Base-by-base conservation (phyloP, 495 filamentous ascomycete species). In the Aspergillus heteromorphus region DNA sequence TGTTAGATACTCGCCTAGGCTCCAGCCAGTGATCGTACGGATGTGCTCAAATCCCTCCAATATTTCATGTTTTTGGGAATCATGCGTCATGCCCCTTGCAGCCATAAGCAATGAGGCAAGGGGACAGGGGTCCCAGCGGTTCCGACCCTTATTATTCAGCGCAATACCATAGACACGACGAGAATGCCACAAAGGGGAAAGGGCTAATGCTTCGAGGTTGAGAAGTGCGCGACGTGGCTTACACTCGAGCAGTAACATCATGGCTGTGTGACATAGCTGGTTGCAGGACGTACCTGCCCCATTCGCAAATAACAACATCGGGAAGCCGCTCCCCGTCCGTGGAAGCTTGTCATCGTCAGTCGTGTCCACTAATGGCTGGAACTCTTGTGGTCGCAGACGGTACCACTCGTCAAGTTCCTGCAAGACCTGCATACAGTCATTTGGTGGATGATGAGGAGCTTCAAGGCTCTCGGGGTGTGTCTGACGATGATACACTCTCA, bases 261-360 rank as follows among this genome's bases (percentile, higher is more conserved):
- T 73, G 13, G 72, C 72, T 2, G 72, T 74, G 51, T 76, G 73
- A 47, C 76, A 76, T 0, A 77, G 48, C 54, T 67, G 67, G 50
- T 72, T 74, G 21, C 65, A 63, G n/a, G 72, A 72, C 11, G 68
- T 54, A 0, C 68, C 72, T 5, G 72, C 66, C 21, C 68, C 72
- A 51, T 68, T 72, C 2, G 71, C 64, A 47, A 73, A 77, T 8
- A 76, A 49, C 31, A 77, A 52, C 17, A 70, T 51, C 0, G 73
- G 72, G 53, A 77, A 76, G 36, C 54, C 55, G 40, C 61, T 48
- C 6, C 47, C 58, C 29, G 56, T 42, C 1, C 56, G 65, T 16
- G 61, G 43, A 4, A 48, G 20, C 7, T 57, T 52, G 18, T 62
- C 53, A 9, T 58, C 57, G 16, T 42, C 40, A 3, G 62, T 53